Percentiles rank a stretch among this genome's conserved stretches.
Evolutionary conservation across 2,329 filamentous ascomycete species (phyloP).

Genomic region (Pseudogymnoascus sp.): DNA sequence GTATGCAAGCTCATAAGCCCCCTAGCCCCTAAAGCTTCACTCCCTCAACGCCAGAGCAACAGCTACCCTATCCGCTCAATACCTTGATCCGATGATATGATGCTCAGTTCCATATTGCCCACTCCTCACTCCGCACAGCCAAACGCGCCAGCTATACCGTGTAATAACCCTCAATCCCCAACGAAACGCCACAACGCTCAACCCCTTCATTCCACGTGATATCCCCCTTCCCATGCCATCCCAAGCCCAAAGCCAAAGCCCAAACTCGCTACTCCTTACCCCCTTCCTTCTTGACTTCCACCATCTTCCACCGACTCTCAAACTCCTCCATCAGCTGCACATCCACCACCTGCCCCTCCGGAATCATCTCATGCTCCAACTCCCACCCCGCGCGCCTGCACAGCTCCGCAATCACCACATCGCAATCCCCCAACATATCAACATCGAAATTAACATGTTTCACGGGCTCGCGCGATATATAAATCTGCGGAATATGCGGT

Average conservation of each 20-base stretch:
- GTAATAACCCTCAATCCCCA: background rate
- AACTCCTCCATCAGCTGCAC: constrained; percentile 43
- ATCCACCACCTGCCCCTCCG: constrained; percentile 52
- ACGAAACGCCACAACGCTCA: background rate
- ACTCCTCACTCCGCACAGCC: background rate
- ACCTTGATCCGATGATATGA: no score
- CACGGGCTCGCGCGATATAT: constrained; percentile 78
- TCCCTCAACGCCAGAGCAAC: background rate
- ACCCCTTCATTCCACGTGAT: background rate
- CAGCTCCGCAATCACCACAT: constrained; percentile 80
- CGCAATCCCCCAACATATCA: constrained; percentile 90
- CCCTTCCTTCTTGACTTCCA: background rate
- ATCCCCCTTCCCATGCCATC: background rate
- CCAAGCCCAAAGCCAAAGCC: background rate
- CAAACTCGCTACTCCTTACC: background rate
- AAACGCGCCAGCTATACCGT: background rate
- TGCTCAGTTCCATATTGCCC: background rate
- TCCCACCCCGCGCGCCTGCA: constrained; percentile 75
- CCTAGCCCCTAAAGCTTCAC: background rate
- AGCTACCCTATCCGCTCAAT: background rate
- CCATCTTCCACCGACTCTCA: constrained; percentile 29
- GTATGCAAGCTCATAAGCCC: background rate
- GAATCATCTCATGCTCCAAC: constrained; percentile 71
- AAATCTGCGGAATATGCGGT: constrained; percentile 76
- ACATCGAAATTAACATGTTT: constrained; percentile 92